Evolutionary conservation across 805 yeast species (phyloP).

Genomic region (Cyberlindnera sargentensis): DNA sequence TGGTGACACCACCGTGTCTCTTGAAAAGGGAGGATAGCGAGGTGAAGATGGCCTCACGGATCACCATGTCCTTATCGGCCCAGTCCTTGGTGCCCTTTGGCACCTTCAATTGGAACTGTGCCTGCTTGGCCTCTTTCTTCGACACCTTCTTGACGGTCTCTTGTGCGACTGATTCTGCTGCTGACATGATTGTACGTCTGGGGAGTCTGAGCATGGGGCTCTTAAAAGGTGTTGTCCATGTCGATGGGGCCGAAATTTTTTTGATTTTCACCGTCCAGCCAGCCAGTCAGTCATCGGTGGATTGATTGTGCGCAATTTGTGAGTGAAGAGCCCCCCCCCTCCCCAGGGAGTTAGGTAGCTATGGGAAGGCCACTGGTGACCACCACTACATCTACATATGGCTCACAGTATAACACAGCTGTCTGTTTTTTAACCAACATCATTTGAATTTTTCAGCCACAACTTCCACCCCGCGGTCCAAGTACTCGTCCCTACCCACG

Average conservation of each 20-base stretch:
- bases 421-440: not conserved
- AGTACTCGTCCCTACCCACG: slow-evolving; percentile 64
- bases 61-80: slow-evolving; percentile 97
- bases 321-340: too few species aligned
- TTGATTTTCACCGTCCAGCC: too few species aligned
- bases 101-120: slow-evolving; percentile 75
- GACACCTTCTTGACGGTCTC: slow-evolving; percentile 1
- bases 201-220: not conserved
- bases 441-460: slow-evolving; percentile 39
- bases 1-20: slow-evolving; percentile 96
- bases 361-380: too few species aligned
- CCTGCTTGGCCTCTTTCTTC: slow-evolving; percentile 17
- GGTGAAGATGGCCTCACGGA: slow-evolving; percentile 80
- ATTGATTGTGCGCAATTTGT: too few species aligned
- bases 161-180: slow-evolving; percentile 1
- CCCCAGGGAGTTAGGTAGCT: too few species aligned
- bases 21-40: slow-evolving; percentile 72
- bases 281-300: too few species aligned
- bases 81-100: slow-evolving; percentile 98
- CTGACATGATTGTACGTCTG: slow-evolving; percentile 1
- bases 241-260: too few species aligned
- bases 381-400: not conserved
- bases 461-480: slow-evolving; percentile 55
- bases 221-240: too few species aligned
- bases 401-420: not conserved